Evolutionary conservation across 2,329 filamentous ascomycete genomes (phyloP), one percentile per base, ranked within the genome.

Genomic region (Fusarium veterinarium): DNA sequence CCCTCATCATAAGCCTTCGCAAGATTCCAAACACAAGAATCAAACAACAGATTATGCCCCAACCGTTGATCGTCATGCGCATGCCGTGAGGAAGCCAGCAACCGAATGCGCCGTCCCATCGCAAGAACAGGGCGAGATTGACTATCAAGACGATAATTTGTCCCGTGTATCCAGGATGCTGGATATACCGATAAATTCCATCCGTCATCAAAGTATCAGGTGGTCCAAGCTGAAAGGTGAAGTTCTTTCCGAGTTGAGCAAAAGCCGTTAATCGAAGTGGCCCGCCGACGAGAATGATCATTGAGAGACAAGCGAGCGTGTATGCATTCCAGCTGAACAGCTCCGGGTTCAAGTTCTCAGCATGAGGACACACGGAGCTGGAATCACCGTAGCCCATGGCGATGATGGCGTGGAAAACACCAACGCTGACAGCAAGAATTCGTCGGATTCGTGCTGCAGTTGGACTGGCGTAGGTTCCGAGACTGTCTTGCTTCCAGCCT

Each of bases 401-500:
- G 25, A 25, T 25, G 25, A 25, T 25, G 25, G 25, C 25, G 25
- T 25, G 25, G 13, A 35, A 48, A 17, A 17, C 4, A 5, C 53
- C 53, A 13, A 57, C 14, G 4, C 53, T 46, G 9, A 57, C 10
- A 12, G 53, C 30, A 0, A 57, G 9, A 12, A 57, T 13, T 9
- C 23, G 30, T 3, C 53, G 53, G 5, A 57, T 28, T 57, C 40
- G 38, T 13, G 53, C 40, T 13, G 53, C 53, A 1, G 40, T 48
- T n/a, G 53, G 40, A 7, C 53, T 57, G 17, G 30, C 30, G 14
- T 57, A 48, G 5, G 14, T 19, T 5, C 53, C 30, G 3, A 57
- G 53, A 35, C 53, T 57, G 30, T 57, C 53, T 28, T 57, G 38
- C n/a, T 57, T 57, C 53, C 53, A 57, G 10, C 53, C 53, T 3